Percentiles rank a stretch among this genome's conserved stretches.
phyloP scores from a whole-genome alignment of 1,284 basidiomycete genomes.

The Cryptococcus sp. region DNA sequence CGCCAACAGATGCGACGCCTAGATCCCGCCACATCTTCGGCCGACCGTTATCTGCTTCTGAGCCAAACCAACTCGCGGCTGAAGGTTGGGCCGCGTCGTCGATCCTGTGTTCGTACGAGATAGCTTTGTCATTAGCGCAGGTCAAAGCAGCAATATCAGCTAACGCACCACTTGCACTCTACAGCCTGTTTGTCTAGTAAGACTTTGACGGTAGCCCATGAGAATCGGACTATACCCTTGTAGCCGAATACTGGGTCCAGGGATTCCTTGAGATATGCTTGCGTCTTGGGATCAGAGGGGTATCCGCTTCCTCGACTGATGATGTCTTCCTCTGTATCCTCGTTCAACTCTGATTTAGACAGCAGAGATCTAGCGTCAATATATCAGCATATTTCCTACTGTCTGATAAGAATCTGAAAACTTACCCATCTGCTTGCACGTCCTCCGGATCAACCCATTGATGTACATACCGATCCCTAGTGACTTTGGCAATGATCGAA shows the following conservation, averaged over 20 bases:
- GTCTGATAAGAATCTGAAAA: neutral
- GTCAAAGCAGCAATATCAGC: neutral
- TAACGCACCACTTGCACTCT: conserved; percentile 71
- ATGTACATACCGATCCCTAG: conserved; percentile 86
- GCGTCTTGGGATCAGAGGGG: conserved; percentile 92
- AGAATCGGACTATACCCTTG: conserved; percentile 87
- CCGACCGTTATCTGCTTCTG: conserved; percentile 66
- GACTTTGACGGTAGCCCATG: conserved; percentile 92
- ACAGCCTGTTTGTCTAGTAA: conserved; percentile 78
- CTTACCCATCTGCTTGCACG: conserved; percentile 15
- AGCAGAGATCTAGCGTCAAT: neutral
- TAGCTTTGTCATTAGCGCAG: neutral
- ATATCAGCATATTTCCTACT: neutral
- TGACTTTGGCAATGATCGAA: conserved; percentile 92
- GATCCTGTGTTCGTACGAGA: conserved; percentile 57
- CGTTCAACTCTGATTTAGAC: neutral
- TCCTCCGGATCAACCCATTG: conserved; percentile 65
- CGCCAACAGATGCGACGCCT: conserved; percentile 65
- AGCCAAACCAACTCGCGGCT: conserved; percentile 71
- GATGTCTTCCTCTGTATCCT: conserved; percentile 22
- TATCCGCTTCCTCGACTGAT: conserved; percentile 72
- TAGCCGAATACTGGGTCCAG: conserved; percentile 91
- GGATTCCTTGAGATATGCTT: conserved; percentile 75
- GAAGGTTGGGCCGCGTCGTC: conserved; percentile 73
- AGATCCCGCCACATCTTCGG: conserved; percentile 71